phyloP scores from a whole-genome alignment of 495 filamentous ascomycete genomes.

The Penicillium crystallinum region DNA sequence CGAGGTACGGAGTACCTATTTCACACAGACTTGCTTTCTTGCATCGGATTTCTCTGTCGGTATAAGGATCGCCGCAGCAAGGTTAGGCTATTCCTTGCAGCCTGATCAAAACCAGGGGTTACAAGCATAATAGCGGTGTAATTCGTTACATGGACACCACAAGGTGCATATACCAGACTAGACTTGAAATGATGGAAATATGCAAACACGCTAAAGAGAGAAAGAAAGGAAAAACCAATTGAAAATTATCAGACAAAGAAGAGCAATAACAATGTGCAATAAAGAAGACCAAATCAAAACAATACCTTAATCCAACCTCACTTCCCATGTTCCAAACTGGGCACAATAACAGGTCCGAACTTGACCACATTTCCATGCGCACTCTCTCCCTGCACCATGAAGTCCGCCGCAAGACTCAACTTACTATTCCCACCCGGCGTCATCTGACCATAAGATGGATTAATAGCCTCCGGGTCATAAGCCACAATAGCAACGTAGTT shows the following conservation, averaged over 20 bases:
- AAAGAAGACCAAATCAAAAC: neutral
- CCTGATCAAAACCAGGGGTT: too few relatives aligned
- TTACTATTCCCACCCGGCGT: slow-evolving; percentile 49
- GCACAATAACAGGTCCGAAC: slow-evolving; percentile 95
- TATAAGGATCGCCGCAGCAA: too few relatives aligned
- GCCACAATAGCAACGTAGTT: slow-evolving; percentile 95
- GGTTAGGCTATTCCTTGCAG: too few relatives aligned
- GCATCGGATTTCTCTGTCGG: neutral
- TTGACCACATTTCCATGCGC: slow-evolving; percentile 75
- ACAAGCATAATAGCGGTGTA: too few relatives aligned
- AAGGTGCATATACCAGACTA: neutral
- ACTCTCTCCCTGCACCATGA: slow-evolving; percentile 93
- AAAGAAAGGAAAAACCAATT: neutral
- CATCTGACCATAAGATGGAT: slow-evolving; percentile 45
- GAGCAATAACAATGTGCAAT: neutral
- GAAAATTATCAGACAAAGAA: neutral
- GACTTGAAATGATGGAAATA: too few relatives aligned
- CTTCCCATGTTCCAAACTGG: slow-evolving; percentile 78
- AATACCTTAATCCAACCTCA: slow-evolving; percentile 7
- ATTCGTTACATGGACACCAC: too few relatives aligned
- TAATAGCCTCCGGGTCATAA: slow-evolving; percentile 79
- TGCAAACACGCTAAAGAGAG: neutral
- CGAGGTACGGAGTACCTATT: too few relatives aligned
- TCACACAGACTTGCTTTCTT: neutral
- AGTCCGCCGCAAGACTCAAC: slow-evolving; percentile 88